Conservation (phyloP, 495 filamentous ascomycete genomes). For the Monascus purpureus region DNA sequence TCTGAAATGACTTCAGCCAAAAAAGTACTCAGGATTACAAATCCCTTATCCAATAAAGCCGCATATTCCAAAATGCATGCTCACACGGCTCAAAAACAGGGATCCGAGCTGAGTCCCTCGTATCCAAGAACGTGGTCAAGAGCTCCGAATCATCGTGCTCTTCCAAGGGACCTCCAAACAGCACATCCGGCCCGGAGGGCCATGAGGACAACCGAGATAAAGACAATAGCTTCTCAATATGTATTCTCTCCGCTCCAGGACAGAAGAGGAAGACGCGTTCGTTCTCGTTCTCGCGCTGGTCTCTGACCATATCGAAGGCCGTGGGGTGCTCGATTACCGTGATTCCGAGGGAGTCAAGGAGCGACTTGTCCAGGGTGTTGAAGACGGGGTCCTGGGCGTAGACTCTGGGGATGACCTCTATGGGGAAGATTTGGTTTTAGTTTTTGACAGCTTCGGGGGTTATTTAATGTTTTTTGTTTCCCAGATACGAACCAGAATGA, state of each 20-base stretch:
- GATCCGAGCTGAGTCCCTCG: constrained; percentile 13
- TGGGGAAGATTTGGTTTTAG: constrained; percentile 1
- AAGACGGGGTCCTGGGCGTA: constrained; percentile 62
- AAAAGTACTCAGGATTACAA: no score
- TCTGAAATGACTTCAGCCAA: no score
- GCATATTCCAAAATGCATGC: constrained; percentile 31
- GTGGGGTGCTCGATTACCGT: constrained; percentile 40
- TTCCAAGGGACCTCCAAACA: constrained; percentile 26
- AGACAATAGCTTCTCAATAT: constrained; percentile 20
- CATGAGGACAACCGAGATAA: neutral
- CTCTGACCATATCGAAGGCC: constrained; percentile 37
- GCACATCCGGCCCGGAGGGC: constrained; percentile 10
- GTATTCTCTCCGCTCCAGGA: constrained; percentile 28
- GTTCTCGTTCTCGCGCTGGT: constrained; percentile 12
- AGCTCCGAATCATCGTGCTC: constrained; percentile 12
- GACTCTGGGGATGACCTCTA: constrained; percentile 17
- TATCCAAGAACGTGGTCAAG: constrained; percentile 12
- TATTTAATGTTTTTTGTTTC: neutral
- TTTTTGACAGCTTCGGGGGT: neutral
- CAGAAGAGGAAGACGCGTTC: constrained; percentile 47
- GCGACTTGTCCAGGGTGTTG: constrained; percentile 42
- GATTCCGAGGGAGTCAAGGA: constrained; percentile 39
- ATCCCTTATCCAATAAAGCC: constrained; percentile 29
- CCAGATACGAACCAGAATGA: no score
- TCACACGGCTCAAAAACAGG: constrained; percentile 20